Percentiles rank a stretch among this genome's conserved stretches.
Evolutionary conservation across 1,284 basidiomycete genomes (phyloP).

Genomic region (Sutorius eximius): DNA sequence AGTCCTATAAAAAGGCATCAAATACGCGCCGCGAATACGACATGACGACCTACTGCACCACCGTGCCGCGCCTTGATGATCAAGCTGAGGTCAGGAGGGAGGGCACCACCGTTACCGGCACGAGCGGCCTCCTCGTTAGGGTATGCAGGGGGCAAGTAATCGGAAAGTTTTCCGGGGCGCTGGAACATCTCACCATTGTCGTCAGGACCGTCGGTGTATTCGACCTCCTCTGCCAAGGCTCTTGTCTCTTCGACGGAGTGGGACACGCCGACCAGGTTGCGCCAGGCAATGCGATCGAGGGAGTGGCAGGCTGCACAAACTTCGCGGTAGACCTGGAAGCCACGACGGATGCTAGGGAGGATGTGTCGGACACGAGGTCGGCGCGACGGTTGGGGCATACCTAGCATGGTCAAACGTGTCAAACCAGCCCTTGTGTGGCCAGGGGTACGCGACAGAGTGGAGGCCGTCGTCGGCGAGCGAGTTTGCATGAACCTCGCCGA

Average conservation of each 20-base stretch:
- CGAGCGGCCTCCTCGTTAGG: conserved; percentile 98
- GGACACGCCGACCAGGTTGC: conserved; percentile 97
- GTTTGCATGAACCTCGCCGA: conserved; percentile 88
- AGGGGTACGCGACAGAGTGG: conserved; percentile 87
- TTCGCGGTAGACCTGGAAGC: conserved; percentile 99
- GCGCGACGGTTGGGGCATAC: conserved; percentile 42
- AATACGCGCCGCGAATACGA: background rate
- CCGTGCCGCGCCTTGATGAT: conserved; percentile 99
- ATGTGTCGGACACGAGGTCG: conserved; percentile 11
- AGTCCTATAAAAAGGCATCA: conserved; percentile 72
- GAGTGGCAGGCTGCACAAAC: conserved; percentile 99
- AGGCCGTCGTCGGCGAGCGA: conserved; percentile 92
- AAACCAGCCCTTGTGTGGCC: conserved; percentile 85
- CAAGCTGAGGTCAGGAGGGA: conserved; percentile 96
- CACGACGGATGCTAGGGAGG: conserved; percentile 83
- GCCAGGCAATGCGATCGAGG: conserved; percentile 98
- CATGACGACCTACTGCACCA: conserved; percentile 63
- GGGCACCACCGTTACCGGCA: conserved; percentile 90
- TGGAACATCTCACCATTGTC: conserved; percentile 98
- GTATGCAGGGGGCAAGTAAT: conserved; percentile 96
- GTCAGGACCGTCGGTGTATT: conserved; percentile 97
- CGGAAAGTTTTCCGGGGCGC: conserved; percentile 94
- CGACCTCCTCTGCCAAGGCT: conserved; percentile 93
- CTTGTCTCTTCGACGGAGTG: conserved; percentile 94
- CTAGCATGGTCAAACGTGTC: conserved; percentile 96